Evolutionary conservation across 1,284 basidiomycete species (phyloP).

Genomic region (Apiotrichum domesticum): DNA sequence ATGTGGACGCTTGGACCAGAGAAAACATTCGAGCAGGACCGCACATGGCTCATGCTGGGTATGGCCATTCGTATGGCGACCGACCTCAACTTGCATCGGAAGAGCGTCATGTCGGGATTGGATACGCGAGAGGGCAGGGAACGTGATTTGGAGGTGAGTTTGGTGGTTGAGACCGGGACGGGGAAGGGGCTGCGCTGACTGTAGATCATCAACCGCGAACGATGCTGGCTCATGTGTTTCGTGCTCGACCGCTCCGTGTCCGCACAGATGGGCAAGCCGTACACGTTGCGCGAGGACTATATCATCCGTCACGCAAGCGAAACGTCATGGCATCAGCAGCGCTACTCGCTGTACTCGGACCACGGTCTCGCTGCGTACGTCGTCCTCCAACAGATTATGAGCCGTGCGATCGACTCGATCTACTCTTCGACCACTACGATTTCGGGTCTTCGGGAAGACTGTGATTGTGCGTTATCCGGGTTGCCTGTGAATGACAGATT

Average conservation of each 20-base stretch:
- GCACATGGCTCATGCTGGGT: conserved; percentile 84
- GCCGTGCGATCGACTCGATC: conserved; percentile 79
- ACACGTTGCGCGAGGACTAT: conserved; percentile 53
- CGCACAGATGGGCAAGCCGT: conserved; percentile 56
- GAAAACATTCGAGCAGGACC: conserved; percentile 91
- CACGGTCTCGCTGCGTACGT: conserved; percentile 43
- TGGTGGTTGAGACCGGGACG: neutral
- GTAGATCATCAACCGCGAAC: conserved; percentile 82
- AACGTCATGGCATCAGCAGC: conserved; percentile 59
- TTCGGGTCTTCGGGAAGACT: conserved; percentile 78
- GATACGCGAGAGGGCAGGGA: conserved; percentile 61
- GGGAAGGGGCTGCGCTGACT: neutral
- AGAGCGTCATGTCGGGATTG: conserved; percentile 62
- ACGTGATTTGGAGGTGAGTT: conserved; percentile 42
- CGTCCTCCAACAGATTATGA: conserved; percentile 78
- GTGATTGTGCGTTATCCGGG: conserved; percentile 54
- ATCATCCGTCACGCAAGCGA: conserved; percentile 77
- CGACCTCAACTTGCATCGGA: conserved; percentile 90
- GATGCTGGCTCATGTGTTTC: conserved; percentile 91
- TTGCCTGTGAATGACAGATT: too few relatives aligned
- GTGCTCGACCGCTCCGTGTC: conserved; percentile 82
- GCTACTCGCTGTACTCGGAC: conserved; percentile 60
- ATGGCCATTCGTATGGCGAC: conserved; percentile 73
- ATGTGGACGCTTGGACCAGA: conserved; percentile 86
- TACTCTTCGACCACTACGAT: conserved; percentile 75